These are phyloP conservation scores for Rhodotorula kratochvilovae DNA, from an alignment of 768 basidiomycete species.

Conservation along the genomic window DNA sequence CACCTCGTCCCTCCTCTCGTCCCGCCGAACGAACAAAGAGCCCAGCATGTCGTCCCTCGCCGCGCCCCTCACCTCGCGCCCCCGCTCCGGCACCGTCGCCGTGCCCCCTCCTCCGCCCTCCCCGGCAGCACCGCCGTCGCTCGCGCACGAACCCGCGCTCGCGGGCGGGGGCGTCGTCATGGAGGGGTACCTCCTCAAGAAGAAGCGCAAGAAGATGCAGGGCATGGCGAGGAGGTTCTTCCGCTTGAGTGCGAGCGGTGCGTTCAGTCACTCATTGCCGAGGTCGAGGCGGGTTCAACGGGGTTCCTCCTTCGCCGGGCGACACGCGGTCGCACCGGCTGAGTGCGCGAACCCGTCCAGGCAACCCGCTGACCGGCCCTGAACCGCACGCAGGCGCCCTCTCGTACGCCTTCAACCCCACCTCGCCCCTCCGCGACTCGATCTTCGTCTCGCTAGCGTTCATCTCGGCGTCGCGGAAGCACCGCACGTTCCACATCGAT, in stretches of 20 bases:
- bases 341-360: no score
- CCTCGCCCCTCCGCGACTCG: slow-evolving; percentile 32
- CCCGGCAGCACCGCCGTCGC: no score
- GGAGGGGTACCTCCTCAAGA: slow-evolving; percentile 38
- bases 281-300: no score
- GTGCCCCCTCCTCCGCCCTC: no score
- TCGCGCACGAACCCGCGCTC: neutral
- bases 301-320: neutral
- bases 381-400: slow-evolving; percentile 8
- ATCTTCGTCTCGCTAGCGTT: slow-evolving; percentile 28
- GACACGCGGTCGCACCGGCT: no score
- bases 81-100: no score
- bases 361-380: neutral
- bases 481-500: slow-evolving; percentile 32
- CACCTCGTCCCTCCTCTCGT: no score
- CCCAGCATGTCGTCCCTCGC: no score
- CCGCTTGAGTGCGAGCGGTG: slow-evolving; percentile 1
- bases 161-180: neutral
- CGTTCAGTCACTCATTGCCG: neutral
- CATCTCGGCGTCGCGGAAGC: slow-evolving; percentile 26
- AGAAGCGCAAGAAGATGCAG: slow-evolving; percentile 37
- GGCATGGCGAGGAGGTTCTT: slow-evolving; percentile 34
- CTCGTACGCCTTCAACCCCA: slow-evolving; percentile 38
- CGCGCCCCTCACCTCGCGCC: no score
- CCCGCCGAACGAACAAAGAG: no score